Base-by-base conservation (phyloP, 768 basidiomycete species). In the Exsudoporus frostii region DNA sequence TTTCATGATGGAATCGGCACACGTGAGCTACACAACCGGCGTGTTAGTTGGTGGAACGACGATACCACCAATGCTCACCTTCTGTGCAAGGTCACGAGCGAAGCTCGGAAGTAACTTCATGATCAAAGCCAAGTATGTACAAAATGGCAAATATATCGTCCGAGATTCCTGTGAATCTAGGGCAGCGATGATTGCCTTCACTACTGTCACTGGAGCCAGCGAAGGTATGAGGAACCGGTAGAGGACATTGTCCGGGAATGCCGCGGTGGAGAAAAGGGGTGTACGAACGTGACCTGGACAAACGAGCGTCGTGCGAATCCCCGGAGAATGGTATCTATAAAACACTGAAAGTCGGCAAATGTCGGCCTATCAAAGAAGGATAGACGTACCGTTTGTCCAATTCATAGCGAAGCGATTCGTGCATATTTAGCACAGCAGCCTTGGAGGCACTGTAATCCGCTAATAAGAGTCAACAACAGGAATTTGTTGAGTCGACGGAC, bases 381-480 rank as follows among this genome's bases (percentile, higher is more conserved):
- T 49, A 5, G n/a, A 55, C 65, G 48, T 68, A 89, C 87, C 78
- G 74, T 40, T 86, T 83, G 67, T 94, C 88, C 17, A 98, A 82
- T 68, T 99, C 96, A 60, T 85, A 89, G 47, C 92, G 81, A 48
- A 99, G 77, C 14, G 89, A 86, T 58, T 94, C 89, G 60, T 96
- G 85, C 41, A 98, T 70, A 30, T 81, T 81, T 15, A 90, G 74
- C 20, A 89, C 65, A n/a, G 95, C 94, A 11, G 93, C 90, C 74
- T 99, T 99, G 24, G 92, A 92, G 9, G 93, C 92, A 67, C 79
- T 80, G 68, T 99, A 98, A 72, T 96, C 92, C 63, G 85, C 90
- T 92, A 51, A 20, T 32, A 34, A 54, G 30, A 17, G n/a, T 69
- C 36, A 61, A 41, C 29, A 33, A 54, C 7, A 43, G 24, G 25